A percentile compares a stretch with the other conserved stretches of the same genome.
Evolutionary conservation across 768 basidiomycete genomes (phyloP).

Genomic region (Hygrocybe coccinea): DNA sequence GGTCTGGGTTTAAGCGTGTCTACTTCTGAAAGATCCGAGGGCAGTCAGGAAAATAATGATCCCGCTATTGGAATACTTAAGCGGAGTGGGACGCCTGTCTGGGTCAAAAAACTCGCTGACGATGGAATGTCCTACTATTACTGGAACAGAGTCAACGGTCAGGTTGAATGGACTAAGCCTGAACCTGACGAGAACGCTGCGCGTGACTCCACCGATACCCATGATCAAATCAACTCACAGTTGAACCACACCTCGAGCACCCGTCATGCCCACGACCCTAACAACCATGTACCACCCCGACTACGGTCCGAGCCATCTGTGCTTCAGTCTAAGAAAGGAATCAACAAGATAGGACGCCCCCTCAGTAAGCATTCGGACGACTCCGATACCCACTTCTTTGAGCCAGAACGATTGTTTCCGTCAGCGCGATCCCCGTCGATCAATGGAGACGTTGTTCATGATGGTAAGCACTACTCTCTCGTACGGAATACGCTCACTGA

Average conservation of each 20-base stretch:
- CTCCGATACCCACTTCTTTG: slow-evolving; percentile 61
- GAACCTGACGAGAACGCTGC: slow-evolving; percentile 27
- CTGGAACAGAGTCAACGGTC: slow-evolving; percentile 63
- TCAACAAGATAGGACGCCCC: slow-evolving; percentile 29
- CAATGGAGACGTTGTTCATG: slow-evolving; percentile 22
- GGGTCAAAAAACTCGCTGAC: slow-evolving; percentile 74
- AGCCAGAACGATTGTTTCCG: slow-evolving; percentile 23
- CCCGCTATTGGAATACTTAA: slow-evolving; percentile 60
- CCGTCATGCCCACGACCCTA: not conserved
- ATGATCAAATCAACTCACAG: not conserved
- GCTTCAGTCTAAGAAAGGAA: slow-evolving; percentile 21
- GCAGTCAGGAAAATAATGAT: slow-evolving; percentile 29
- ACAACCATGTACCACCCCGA: not conserved
- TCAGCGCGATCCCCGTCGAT: slow-evolving; percentile 20
- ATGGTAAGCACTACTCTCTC: slow-evolving; percentile 3
- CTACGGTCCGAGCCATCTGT: not conserved
- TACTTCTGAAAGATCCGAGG: slow-evolving; percentile 32
- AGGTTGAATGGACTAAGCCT: slow-evolving; percentile 66
- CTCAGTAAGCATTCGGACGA: slow-evolving; percentile 76
- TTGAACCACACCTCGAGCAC: not conserved
- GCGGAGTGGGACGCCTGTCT: slow-evolving; percentile 65
- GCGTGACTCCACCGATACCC: not conserved
- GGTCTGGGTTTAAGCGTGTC: slow-evolving; percentile 45
- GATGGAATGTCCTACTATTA: slow-evolving; percentile 81
- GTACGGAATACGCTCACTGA: slow-evolving; percentile 4